phyloP scores from a whole-genome alignment of 176 grass and related monocot genomes.

The Aegilops tauschii region DNA sequence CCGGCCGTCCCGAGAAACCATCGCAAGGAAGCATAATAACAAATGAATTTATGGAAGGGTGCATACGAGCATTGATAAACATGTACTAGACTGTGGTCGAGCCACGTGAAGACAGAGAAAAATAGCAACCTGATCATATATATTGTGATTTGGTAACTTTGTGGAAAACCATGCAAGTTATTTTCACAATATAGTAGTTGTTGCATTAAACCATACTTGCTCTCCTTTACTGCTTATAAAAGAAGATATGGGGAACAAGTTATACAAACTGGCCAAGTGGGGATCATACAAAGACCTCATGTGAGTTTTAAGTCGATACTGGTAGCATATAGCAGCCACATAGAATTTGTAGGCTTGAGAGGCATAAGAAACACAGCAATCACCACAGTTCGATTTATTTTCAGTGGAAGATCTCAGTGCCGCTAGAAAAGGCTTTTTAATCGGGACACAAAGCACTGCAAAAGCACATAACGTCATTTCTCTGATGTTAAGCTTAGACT shows the following conservation, averaged over 20 bases:
- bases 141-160: no score
- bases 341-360: background rate
- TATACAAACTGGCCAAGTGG: background rate
- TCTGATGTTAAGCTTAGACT: background rate
- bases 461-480: background rate
- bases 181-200: background rate
- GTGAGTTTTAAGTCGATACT: background rate
- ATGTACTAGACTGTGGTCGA: background rate
- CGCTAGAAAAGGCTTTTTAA: background rate
- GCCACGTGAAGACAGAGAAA: background rate
- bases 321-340: background rate
- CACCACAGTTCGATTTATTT: background rate
- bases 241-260: background rate
- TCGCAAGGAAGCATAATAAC: background rate
- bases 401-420: fast-evolving
- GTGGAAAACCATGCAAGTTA: background rate
- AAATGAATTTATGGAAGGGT: background rate
- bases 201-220: background rate
- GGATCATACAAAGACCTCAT: background rate
- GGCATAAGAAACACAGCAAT: background rate
- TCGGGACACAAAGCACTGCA: background rate
- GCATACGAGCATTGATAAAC: background rate
- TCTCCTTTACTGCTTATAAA: background rate
- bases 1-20: no score
- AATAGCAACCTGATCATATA: background rate